A percentile compares a stretch with the other conserved stretches of the same genome.
Conservation (phyloP, 164 flowering plant species). For the Liquidambar formosana region DNA sequence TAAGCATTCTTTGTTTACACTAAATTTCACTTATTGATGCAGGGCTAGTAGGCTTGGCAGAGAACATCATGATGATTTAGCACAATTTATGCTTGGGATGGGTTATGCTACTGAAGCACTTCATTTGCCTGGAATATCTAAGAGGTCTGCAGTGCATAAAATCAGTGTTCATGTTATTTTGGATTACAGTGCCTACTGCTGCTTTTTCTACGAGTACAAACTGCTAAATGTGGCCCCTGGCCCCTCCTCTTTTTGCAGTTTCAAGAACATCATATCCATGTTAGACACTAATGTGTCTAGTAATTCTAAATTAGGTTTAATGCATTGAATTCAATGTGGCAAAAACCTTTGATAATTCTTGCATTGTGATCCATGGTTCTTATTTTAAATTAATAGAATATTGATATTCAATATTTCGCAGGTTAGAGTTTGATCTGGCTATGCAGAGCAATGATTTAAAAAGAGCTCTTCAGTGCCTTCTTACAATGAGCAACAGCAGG, state of each 20-base stretch:
- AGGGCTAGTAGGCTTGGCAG: slow-evolving; percentile 99
- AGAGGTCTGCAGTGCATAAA: slow-evolving; percentile 50
- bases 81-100: slow-evolving; percentile 98
- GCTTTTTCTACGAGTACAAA: not conserved
- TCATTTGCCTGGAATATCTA: slow-evolving; percentile 98
- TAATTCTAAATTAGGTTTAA: not conserved
- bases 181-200: not conserved
- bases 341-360: not conserved
- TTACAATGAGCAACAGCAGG: slow-evolving; percentile 97
- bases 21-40: slow-evolving; percentile 19
- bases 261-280: not conserved
- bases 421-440: slow-evolving; percentile 96
- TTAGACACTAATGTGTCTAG: not conserved
- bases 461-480: slow-evolving; percentile 93
- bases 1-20: not conserved
- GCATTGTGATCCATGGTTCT: slow-evolving; percentile 2
- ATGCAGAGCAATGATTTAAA: slow-evolving; percentile 95
- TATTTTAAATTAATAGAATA: not conserved
- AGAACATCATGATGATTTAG: slow-evolving; percentile 99
- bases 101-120: slow-evolving; percentile 99
- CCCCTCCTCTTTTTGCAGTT: not conserved
- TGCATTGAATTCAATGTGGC: too few relatives aligned
- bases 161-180: not conserved
- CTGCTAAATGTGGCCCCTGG: not conserved
- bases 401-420: slow-evolving; percentile 21